These are phyloP conservation scores for Penicillium brasilianum DNA, from an alignment of 2,329 filamentous ascomycete genomes.

Conservation along the genomic window DNA sequence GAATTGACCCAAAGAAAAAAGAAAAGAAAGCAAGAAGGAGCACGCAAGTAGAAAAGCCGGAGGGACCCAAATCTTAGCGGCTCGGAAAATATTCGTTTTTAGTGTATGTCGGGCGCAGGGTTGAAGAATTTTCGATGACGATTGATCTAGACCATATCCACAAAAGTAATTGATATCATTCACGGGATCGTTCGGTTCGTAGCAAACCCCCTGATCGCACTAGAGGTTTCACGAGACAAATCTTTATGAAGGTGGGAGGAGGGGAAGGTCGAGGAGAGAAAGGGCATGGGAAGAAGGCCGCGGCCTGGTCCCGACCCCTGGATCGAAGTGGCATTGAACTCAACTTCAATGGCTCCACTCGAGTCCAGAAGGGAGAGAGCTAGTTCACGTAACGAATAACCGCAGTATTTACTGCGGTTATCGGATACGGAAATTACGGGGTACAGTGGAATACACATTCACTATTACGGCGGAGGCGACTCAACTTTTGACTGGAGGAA, in stretches of 20 bases:
- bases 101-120: conserved; percentile 23
- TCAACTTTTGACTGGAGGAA: background rate
- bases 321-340: conserved; percentile 30
- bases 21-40: background rate
- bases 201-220: conserved; percentile 1
- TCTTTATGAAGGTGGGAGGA: background rate
- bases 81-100: conserved; percentile 29
- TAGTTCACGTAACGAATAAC: conserved; percentile 28
- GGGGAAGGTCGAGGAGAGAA: conserved; percentile 14
- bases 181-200: conserved; percentile 12
- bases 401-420: background rate
- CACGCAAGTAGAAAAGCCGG: conserved; percentile 4
- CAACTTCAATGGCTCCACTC: conserved; percentile 25
- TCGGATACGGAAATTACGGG: background rate
- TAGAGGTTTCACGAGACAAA: background rate
- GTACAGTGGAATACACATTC: background rate
- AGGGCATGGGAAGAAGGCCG: background rate
- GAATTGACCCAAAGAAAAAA: background rate
- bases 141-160: background rate
- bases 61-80: conserved; percentile 18
- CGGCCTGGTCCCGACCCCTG: conserved; percentile 27
- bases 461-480: background rate
- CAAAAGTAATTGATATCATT: background rate
- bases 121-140: conserved; percentile 16
- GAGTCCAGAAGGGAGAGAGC: conserved; percentile 25